These are phyloP conservation scores for Malassezia arunalokei DNA, from an alignment of 1,284 basidiomycete species.

Conservation along the genomic window DNA sequence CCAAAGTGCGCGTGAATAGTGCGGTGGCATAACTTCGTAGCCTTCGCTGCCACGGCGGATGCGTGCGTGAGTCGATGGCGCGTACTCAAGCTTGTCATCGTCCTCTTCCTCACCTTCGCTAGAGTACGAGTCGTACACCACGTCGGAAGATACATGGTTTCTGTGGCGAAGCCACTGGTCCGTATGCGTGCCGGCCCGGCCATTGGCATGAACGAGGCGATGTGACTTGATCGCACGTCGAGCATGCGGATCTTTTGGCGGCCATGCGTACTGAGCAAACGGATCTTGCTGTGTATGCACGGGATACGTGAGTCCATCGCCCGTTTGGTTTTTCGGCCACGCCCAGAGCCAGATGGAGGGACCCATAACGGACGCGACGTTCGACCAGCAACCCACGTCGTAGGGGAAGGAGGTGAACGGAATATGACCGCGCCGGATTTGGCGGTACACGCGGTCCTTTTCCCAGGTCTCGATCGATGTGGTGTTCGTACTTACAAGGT, in stretches of 20 bases:
- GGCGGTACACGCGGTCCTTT: slow-evolving; percentile 78
- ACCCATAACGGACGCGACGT: slow-evolving; percentile 68
- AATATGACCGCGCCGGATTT: slow-evolving; percentile 74
- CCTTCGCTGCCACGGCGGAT: slow-evolving; percentile 23
- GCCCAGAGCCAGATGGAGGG: slow-evolving; percentile 70
- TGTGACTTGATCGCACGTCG: not conserved
- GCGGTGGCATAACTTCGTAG: slow-evolving; percentile 18
- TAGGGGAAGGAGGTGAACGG: slow-evolving; percentile 78
- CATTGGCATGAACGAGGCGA: not conserved
- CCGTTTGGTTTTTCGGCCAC: slow-evolving; percentile 48
- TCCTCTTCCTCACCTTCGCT: slow-evolving; percentile 6
- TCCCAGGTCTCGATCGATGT: slow-evolving; percentile 98
- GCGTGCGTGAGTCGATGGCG: slow-evolving; percentile 1
- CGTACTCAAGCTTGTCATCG: not conserved
- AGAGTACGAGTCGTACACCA: slow-evolving; percentile 6
- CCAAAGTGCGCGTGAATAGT: slow-evolving; percentile 10
- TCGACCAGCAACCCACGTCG: slow-evolving; percentile 60
- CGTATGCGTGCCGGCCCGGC: not conserved
- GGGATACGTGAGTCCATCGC: slow-evolving; percentile 65
- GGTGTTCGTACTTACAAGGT: slow-evolving; percentile 64
- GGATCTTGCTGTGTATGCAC: slow-evolving; percentile 58
- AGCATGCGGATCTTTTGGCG: slow-evolving; percentile 14
- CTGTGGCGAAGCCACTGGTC: not conserved
- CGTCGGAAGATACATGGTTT: not conserved
- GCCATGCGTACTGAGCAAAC: slow-evolving; percentile 51